Evolutionary conservation across 306 rosid species (phyloP).

Genomic region (Aeschynomene evenia): DNA sequence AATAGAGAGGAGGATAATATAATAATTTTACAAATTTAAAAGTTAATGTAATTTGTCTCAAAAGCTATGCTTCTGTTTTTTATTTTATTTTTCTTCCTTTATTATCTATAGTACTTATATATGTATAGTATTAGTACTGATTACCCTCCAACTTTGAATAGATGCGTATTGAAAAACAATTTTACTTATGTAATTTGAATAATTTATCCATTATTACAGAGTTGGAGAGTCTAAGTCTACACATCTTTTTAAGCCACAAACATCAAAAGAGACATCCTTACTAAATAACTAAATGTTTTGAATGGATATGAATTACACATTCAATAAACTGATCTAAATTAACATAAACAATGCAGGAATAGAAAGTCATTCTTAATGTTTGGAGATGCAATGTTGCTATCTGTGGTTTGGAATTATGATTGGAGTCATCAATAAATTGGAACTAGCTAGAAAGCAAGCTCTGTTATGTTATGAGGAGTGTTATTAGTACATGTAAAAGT

Average conservation of each 20-base stretch:
- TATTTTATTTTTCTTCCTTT: too few relatives aligned
- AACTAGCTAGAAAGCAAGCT: background rate
- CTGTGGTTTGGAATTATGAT: constrained; percentile 1
- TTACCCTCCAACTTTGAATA: too few relatives aligned
- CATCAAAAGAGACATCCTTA: background rate
- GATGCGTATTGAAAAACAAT: too few relatives aligned
- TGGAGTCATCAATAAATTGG: constrained; percentile 12
- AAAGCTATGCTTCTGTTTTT: too few relatives aligned
- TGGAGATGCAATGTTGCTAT: constrained; percentile 23
- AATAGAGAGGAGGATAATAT: too few relatives aligned
- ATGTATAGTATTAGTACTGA: too few relatives aligned
- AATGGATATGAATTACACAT: background rate
- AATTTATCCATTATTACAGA: background rate
- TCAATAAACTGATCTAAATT: constrained; percentile 1
- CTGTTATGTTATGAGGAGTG: too few relatives aligned
- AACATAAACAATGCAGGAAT: background rate
- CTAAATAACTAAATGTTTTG: background rate
- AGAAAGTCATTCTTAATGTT: background rate
- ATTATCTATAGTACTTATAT: too few relatives aligned
- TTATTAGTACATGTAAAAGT: too few relatives aligned
- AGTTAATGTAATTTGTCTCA: too few relatives aligned
- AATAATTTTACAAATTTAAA: too few relatives aligned
- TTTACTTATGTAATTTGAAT: too few relatives aligned
- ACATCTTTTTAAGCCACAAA: background rate
- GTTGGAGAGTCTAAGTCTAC: background rate